Conservation (phyloP, 2,329 filamentous ascomycete genomes). For the Orbilia blumenaviensis region DNA sequence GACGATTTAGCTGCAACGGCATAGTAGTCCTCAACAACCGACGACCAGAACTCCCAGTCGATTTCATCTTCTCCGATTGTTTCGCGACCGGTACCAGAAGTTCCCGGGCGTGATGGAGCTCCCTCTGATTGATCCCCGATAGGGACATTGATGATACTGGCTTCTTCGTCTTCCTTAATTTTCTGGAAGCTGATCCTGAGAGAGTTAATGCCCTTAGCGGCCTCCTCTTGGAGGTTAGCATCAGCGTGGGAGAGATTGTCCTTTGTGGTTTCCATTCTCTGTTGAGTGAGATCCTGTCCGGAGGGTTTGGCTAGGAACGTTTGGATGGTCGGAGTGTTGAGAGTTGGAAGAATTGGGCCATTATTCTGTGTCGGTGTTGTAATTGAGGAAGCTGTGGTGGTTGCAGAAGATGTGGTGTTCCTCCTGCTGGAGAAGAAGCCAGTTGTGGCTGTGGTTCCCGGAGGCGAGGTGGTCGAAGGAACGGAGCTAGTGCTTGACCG, state of each 20-base stretch:
- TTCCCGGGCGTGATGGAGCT: slow-evolving; percentile 28
- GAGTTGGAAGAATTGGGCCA: slow-evolving; percentile 46
- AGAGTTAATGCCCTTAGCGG: slow-evolving; percentile 58
- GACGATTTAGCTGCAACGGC: slow-evolving; percentile 84
- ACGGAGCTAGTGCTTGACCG: slow-evolving; percentile 52
- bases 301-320: slow-evolving; percentile 49
- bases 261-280: slow-evolving; percentile 52
- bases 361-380: slow-evolving; percentile 73
- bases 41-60: slow-evolving; percentile 99
- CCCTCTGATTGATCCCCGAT: slow-evolving; percentile 7
- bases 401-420: slow-evolving; percentile 59
- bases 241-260: slow-evolving; percentile 70
- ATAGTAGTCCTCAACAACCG: slow-evolving; percentile 92
- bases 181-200: slow-evolving; percentile 57
- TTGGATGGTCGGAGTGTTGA: slow-evolving; percentile 44
- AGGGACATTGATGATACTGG: slow-evolving; percentile 34
- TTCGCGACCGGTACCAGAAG: slow-evolving; percentile 10
- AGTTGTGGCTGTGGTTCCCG: slow-evolving; percentile 47
- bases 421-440: slow-evolving; percentile 59
- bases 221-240: slow-evolving; percentile 65
- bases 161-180: slow-evolving; percentile 52
- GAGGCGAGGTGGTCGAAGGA: slow-evolving; percentile 47
- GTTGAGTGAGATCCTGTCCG: slow-evolving; percentile 50
- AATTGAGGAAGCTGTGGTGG: slow-evolving; percentile 70
- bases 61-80: slow-evolving; percentile 64